Evolutionary conservation across 805 yeast species (phyloP).

Genomic region (Sugiyamaella floridensis): DNA sequence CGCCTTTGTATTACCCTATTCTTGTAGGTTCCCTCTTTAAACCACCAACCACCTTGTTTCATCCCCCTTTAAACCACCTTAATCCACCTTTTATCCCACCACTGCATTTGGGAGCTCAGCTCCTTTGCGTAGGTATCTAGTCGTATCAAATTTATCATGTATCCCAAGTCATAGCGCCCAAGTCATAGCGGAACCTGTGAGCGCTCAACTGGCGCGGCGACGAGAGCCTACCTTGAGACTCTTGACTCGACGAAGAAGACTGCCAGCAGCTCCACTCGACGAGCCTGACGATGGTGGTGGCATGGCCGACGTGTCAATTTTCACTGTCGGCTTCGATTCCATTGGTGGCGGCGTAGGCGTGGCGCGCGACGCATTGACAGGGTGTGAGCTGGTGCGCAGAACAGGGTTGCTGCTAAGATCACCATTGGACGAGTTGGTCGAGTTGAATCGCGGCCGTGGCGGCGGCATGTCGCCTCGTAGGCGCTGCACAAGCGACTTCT

Average conservation of each 20-base stretch:
- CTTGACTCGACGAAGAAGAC: conserved; percentile 75
- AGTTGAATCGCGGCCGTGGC: conserved; percentile 1
- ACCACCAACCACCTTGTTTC: not conserved
- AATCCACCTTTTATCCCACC: not conserved
- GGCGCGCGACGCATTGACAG: conserved; percentile 7
- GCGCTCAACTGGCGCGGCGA: conserved; percentile 8
- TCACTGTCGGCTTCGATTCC: not conserved
- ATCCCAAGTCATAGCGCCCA: no score
- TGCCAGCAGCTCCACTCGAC: conserved; percentile 5
- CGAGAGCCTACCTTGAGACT: conserved; percentile 67
- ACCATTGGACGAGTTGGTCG: not conserved
- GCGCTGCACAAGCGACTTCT: conserved; percentile 75
- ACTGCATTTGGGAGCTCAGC: not conserved
- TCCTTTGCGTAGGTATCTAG: not conserved
- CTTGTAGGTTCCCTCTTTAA: not conserved
- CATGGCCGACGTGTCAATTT: not conserved
- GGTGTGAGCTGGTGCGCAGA: conserved; percentile 15
- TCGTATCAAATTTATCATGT: no score
- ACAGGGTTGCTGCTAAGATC: conserved; percentile 10
- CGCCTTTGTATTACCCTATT: no score
- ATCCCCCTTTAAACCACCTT: not conserved
- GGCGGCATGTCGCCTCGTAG: conserved; percentile 34
- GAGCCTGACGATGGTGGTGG: not conserved
- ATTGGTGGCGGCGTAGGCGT: conserved; percentile 11
- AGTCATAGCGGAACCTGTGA: not conserved